Conservation (phyloP, 495 filamentous ascomycete genomes). For the Penicillium desertorum region DNA sequence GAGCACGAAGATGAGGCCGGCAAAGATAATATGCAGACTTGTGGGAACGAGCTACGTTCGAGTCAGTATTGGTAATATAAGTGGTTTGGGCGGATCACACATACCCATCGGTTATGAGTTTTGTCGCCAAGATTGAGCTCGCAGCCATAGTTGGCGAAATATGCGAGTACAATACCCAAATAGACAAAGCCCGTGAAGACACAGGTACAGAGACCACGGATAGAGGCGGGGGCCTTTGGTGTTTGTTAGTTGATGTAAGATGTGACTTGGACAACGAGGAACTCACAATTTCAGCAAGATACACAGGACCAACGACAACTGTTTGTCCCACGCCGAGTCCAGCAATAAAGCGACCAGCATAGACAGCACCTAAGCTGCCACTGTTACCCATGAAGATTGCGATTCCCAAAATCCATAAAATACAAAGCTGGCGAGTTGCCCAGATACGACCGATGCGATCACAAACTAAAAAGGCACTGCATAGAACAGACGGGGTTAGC, state of each 20-base stretch:
- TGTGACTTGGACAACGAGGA: not conserved
- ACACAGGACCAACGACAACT: constrained; percentile 60
- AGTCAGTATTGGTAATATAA: constrained; percentile 21
- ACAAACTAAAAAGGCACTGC: constrained; percentile 61
- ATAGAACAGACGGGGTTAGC: not conserved
- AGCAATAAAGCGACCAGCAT: constrained; percentile 66
- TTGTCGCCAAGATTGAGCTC: constrained; percentile 57
- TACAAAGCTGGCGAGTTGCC: constrained; percentile 65
- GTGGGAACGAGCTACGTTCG: constrained; percentile 58
- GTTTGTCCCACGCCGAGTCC: constrained; percentile 69
- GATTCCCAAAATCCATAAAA: constrained; percentile 67
- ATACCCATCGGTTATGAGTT: constrained; percentile 59
- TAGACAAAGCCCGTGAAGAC: constrained; percentile 61
- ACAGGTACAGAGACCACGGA: constrained; percentile 68
- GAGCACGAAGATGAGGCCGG: constrained; percentile 62
- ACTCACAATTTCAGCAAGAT: constrained; percentile 51
- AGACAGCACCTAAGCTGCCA: constrained; percentile 61
- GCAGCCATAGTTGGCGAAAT: constrained; percentile 54
- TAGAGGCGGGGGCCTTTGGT: constrained; percentile 50
- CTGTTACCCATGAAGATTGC: constrained; percentile 65
- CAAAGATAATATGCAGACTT: constrained; percentile 71
- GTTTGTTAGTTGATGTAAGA: not conserved
- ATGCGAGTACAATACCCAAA: constrained; percentile 50
- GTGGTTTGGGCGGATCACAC: not conserved
- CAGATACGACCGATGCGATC: constrained; percentile 68